Evolutionary conservation across 2,329 filamentous ascomycete species (phyloP).

Genomic region (Monilinia fructigena): DNA sequence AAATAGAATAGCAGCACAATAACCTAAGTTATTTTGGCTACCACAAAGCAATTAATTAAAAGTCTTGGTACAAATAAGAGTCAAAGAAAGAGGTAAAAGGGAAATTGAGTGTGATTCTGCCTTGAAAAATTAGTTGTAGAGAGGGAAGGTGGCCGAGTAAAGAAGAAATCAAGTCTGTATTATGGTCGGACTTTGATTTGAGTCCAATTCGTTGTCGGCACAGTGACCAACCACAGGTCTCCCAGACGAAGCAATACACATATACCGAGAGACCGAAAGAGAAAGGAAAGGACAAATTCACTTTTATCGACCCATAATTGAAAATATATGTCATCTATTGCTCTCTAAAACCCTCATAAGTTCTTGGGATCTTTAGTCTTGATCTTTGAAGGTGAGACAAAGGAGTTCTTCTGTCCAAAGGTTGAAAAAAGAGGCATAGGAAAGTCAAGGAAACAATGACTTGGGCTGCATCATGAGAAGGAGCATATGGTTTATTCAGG

Average conservation of each 20-base stretch:
- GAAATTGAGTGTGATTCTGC: background rate
- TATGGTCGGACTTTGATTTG: background rate
- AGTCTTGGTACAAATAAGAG: background rate
- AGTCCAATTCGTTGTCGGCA: background rate
- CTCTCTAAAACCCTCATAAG: background rate
- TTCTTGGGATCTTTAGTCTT: background rate
- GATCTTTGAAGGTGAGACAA: background rate
- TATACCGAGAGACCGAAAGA: background rate
- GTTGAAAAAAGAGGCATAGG: background rate
- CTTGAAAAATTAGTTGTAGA: conserved; percentile 7
- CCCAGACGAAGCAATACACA: background rate
- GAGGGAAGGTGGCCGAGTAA: background rate
- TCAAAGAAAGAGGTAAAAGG: conserved; percentile 5
- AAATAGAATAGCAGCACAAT: conserved; percentile 7
- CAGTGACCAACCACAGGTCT: conserved; percentile 1
- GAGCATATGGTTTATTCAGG: background rate
- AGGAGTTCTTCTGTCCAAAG: background rate
- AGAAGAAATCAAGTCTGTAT: background rate
- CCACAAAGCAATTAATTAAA: conserved; percentile 12
- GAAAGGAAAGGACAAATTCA: background rate
- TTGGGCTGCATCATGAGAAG: background rate
- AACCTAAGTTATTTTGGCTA: background rate
- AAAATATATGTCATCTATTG: background rate
- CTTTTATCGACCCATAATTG: conserved; percentile 6
- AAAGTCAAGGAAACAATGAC: background rate